A percentile compares a stretch with the other conserved stretches of the same genome.
Conservation (phyloP, 805 yeast genomes). For the Metschnikowia drakensbergensis region DNA sequence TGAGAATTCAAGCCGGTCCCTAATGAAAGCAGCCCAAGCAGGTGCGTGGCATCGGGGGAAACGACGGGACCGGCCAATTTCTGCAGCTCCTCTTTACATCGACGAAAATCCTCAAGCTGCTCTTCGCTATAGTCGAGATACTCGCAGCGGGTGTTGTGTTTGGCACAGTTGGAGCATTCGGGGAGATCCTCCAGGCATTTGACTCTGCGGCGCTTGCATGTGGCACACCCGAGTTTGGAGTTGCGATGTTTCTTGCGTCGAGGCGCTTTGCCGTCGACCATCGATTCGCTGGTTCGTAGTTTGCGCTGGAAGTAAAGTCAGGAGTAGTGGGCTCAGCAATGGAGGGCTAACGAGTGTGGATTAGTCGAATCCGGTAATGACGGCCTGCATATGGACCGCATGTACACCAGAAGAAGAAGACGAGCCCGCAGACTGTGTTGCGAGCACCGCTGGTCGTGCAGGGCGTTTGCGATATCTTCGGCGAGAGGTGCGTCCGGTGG, state of each 20-base stretch:
- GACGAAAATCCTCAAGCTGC: slow-evolving; percentile 27
- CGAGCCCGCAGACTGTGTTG: neutral
- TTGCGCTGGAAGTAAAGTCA: neutral
- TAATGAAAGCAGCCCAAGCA: slow-evolving; percentile 4
- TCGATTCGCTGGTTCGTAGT: neutral
- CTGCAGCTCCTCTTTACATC: slow-evolving; percentile 13
- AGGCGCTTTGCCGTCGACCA: slow-evolving; percentile 4
- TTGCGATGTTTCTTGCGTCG: slow-evolving; percentile 24
- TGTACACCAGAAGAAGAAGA: neutral
- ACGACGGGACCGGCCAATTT: neutral
- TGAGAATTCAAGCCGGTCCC: neutral
- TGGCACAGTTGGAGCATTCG: slow-evolving; percentile 36
- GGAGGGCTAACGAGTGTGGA: neutral
- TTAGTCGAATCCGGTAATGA: neutral
- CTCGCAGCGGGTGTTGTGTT: slow-evolving; percentile 39
- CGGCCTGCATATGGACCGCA: neutral
- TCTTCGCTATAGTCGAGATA: slow-evolving; percentile 33
- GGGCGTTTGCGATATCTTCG: too few relatives aligned
- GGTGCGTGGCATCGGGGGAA: neutral
- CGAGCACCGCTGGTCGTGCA: neutral
- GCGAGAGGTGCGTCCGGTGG: too few relatives aligned
- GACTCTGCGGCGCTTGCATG: slow-evolving; percentile 19
- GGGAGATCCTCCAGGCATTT: slow-evolving; percentile 36
- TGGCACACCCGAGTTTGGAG: slow-evolving; percentile 20
- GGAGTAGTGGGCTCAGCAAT: neutral